A percentile compares a stretch with the other conserved stretches of the same genome.
Evolutionary conservation across 2,329 filamentous ascomycete genomes (phyloP).

Genomic region (Ophiostoma sp.): DNA sequence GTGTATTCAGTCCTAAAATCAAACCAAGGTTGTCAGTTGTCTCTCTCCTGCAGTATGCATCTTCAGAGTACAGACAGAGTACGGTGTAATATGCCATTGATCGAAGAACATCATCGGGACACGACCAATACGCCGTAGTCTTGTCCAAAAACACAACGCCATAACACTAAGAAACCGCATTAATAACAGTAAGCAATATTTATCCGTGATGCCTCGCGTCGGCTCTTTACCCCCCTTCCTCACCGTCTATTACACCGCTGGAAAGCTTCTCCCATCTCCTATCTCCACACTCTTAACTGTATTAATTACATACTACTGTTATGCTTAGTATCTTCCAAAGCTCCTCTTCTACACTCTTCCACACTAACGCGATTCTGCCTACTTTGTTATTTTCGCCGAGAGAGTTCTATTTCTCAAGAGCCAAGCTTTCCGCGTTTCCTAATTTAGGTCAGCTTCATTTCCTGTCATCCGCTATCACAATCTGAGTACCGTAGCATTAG

Average conservation of each 20-base stretch:
- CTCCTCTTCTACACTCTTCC: not conserved
- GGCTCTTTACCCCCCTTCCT: not conserved
- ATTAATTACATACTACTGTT: not conserved
- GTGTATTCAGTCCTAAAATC: not conserved
- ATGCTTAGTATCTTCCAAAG: too few relatives aligned
- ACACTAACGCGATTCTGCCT: not conserved
- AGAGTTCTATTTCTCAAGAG: conserved; percentile 4
- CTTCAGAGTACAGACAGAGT: too few relatives aligned
- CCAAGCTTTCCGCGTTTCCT: conserved; percentile 4
- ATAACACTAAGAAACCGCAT: not conserved
- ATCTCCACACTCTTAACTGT: not conserved
- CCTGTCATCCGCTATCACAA: not conserved
- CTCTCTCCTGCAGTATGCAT: not conserved
- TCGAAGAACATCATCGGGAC: too few relatives aligned
- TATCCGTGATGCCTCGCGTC: not conserved
- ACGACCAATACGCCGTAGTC: not conserved
- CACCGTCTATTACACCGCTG: conserved; percentile 5
- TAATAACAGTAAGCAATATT: not conserved
- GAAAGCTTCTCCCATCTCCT: not conserved
- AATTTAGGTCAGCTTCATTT: conserved; percentile 9
- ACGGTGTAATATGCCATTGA: too few relatives aligned
- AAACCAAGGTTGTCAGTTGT: not conserved
- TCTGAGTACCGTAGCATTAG: not conserved
- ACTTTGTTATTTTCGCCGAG: conserved; percentile 4
- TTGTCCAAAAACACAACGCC: not conserved